Evolutionary conservation across 1,284 basidiomycete genomes (phyloP).

Genomic region (Testicularia cyperi): DNA sequence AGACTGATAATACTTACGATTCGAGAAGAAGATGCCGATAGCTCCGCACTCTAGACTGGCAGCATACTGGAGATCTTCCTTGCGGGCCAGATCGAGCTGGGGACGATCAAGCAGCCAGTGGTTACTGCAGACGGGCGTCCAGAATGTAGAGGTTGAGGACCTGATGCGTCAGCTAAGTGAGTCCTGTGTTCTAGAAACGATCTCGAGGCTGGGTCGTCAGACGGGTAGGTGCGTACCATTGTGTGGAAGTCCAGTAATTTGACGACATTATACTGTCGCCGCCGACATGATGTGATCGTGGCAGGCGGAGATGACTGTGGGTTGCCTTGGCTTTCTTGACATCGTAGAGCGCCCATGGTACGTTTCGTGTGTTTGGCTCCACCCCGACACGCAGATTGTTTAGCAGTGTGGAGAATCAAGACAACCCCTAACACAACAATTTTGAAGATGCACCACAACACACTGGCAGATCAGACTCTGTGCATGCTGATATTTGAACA

Average conservation of each 20-base stretch:
- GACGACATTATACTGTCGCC: slow-evolving; percentile 35
- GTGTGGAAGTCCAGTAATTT: slow-evolving; percentile 55
- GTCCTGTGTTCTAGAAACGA: not conserved
- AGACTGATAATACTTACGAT: too few relatives aligned
- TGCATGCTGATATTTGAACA: too few relatives aligned
- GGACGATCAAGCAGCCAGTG: slow-evolving; percentile 51
- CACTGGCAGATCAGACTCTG: too few relatives aligned
- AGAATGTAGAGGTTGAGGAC: not conserved
- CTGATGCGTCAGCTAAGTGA: not conserved
- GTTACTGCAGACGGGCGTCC: slow-evolving; percentile 29
- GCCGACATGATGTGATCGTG: too few relatives aligned
- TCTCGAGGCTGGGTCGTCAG: not conserved
- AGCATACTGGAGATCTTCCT: slow-evolving; percentile 51
- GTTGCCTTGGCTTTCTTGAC: too few relatives aligned
- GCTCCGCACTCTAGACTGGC: slow-evolving; percentile 40
- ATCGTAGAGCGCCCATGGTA: too few relatives aligned
- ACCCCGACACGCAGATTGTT: too few relatives aligned
- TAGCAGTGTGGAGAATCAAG: too few relatives aligned
- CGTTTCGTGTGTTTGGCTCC: too few relatives aligned
- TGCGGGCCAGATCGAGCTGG: slow-evolving; percentile 44
- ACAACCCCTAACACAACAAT: too few relatives aligned
- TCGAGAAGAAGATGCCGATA: slow-evolving; percentile 51
- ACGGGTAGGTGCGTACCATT: slow-evolving; percentile 37
- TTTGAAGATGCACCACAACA: too few relatives aligned
- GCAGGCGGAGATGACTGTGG: too few relatives aligned